Percentiles rank a stretch among this genome's conserved stretches.
phyloP scores from a whole-genome alignment of 208 protist genomes.

The Leishmania lainsoni region DNA sequence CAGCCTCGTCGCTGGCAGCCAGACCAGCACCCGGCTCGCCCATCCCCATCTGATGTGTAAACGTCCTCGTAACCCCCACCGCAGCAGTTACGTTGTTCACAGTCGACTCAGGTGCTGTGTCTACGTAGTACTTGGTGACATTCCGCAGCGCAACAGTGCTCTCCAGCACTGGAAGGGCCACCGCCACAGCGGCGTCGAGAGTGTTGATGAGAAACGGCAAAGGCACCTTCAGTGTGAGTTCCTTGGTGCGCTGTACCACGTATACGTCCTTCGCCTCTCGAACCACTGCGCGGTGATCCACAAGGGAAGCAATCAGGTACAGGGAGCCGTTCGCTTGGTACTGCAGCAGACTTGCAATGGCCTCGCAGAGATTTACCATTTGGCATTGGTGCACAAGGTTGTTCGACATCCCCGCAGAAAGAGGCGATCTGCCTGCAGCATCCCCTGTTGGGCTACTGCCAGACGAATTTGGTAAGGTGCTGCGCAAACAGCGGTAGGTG shows the following conservation, averaged over 20 bases:
- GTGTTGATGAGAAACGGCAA: conserved; percentile 70
- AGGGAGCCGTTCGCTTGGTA: conserved; percentile 63
- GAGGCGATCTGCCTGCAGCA: background rate
- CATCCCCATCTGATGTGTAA: conserved; percentile 10
- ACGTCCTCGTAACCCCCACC: conserved; percentile 5
- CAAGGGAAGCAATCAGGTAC: conserved; percentile 55
- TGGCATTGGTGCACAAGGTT: conserved; percentile 27
- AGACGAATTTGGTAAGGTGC: background rate
- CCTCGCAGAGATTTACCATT: conserved; percentile 72
- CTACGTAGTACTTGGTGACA: conserved; percentile 28
- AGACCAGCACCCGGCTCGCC: conserved; percentile 20
- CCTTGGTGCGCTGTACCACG: conserved; percentile 24
- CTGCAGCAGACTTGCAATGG: conserved; percentile 73
- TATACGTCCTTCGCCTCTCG: conserved; percentile 43
- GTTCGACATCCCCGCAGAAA: background rate
- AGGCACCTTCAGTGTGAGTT: conserved; percentile 18
- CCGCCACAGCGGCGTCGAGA: conserved; percentile 54
- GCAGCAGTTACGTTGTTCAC: conserved; percentile 15
- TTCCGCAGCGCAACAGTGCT: conserved; percentile 32
- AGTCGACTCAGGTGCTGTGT: conserved; percentile 11
- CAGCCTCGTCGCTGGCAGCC: conserved; percentile 35
- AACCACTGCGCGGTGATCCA: conserved; percentile 59
- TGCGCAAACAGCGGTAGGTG: conserved; percentile 44
- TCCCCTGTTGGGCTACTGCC: background rate
- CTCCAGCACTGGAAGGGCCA: conserved; percentile 45